Percentiles rank a stretch among this genome's conserved stretches.
These are phyloP conservation scores for Cucurbita moschata DNA, from an alignment of 306 rosid genomes.

Conservation along the genomic window DNA sequence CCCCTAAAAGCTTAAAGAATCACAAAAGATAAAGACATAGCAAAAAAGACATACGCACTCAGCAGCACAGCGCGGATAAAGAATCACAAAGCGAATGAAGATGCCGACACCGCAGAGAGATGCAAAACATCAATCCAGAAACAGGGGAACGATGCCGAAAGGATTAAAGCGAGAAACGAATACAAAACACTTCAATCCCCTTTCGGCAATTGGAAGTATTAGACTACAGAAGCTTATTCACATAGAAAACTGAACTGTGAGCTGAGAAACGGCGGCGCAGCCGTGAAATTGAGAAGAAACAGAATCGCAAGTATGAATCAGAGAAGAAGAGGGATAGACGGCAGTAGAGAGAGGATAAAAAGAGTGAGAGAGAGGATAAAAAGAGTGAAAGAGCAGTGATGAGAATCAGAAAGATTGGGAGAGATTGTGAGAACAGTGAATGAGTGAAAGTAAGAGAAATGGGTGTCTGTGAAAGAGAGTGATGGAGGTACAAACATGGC, in stretches of 20 bases:
- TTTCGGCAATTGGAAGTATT: not conserved
- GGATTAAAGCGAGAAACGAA: not conserved
- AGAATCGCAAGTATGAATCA: conserved; percentile 40
- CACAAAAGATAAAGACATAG: not conserved
- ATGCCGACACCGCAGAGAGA: not conserved
- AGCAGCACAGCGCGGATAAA: not conserved
- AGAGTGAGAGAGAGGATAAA: not conserved
- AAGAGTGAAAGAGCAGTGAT: not conserved
- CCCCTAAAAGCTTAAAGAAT: not conserved
- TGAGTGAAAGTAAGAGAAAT: not conserved
- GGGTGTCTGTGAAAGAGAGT: not conserved
- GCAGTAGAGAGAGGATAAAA: not conserved
- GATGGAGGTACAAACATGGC: not conserved
- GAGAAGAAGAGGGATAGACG: not conserved
- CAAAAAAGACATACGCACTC: not conserved
- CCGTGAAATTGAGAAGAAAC: conserved; percentile 42
- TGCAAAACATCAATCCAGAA: not conserved
- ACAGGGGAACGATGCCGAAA: not conserved
- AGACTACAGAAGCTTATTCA: conserved; percentile 16
- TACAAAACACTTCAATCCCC: not conserved
- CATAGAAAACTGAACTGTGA: conserved; percentile 32
- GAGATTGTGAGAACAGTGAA: not conserved
- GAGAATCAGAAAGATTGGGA: conserved; percentile 8
- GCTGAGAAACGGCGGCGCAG: conserved; percentile 33
- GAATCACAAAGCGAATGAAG: not conserved